Percentiles rank a stretch among this genome's conserved stretches.
These are phyloP conservation scores for Biscogniauxia sp. DNA, from an alignment of 2,329 filamentous ascomycete species.

Conservation along the genomic window DNA sequence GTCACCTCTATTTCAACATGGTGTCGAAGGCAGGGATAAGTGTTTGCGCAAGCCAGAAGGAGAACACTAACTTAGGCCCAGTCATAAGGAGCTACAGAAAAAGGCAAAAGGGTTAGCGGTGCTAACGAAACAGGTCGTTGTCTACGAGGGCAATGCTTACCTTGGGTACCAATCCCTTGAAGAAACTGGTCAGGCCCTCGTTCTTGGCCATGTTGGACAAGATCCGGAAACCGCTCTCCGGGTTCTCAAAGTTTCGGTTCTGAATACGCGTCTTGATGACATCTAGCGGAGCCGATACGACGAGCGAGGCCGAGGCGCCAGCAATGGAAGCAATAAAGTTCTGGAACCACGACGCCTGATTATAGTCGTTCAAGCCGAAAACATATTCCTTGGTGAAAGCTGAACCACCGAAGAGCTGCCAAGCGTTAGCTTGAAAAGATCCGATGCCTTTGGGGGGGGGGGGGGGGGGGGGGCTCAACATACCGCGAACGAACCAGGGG, in stretches of 20 bases:
- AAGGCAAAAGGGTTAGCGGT: constrained; percentile 7
- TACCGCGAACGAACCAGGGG: constrained; percentile 94
- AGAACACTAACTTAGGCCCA: constrained; percentile 97
- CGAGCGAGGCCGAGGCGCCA: constrained; percentile 88
- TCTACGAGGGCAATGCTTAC: constrained; percentile 37
- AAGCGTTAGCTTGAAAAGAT: constrained; percentile 17
- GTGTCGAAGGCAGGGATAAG: constrained; percentile 86
- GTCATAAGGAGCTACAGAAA: constrained; percentile 81
- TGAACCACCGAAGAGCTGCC: constrained; percentile 91
- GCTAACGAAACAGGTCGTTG: constrained; percentile 10
- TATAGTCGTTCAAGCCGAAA: constrained; percentile 89
- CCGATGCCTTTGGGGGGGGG: not conserved
- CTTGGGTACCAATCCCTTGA: constrained; percentile 97
- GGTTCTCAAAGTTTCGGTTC: constrained; percentile 98
- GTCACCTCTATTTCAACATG: constrained; percentile 35
- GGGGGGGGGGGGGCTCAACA: too few species aligned
- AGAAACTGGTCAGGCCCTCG: constrained; percentile 84
- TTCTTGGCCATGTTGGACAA: constrained; percentile 89
- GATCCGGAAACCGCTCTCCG: constrained; percentile 90
- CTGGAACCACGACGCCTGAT: constrained; percentile 88
- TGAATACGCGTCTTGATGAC: constrained; percentile 99
- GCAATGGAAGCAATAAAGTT: constrained; percentile 97
- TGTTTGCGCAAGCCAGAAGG: constrained; percentile 98
- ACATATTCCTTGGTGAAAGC: constrained; percentile 97
- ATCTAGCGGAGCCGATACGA: constrained; percentile 94